Evolutionary conservation across 345 rosid species (phyloP).

Genomic region (Euphorbia peplus): DNA sequence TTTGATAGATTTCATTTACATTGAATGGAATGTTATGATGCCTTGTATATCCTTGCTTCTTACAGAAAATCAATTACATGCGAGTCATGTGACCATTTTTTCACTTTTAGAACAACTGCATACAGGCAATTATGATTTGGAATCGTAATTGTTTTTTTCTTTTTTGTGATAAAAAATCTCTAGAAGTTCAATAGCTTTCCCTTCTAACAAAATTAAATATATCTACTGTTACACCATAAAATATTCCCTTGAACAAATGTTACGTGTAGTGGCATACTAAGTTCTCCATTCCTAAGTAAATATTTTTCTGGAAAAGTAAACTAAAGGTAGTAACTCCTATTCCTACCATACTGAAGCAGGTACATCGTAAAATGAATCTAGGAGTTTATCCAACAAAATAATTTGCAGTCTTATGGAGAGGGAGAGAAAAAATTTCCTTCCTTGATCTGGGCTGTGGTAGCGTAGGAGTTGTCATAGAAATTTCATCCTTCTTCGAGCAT

Average conservation of each 20-base stretch:
- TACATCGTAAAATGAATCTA: background rate
- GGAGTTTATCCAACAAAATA: background rate
- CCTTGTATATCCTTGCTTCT: background rate
- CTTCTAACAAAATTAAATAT: background rate
- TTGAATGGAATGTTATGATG: background rate
- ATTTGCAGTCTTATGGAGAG: background rate
- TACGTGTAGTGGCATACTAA: background rate
- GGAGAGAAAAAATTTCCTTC: background rate
- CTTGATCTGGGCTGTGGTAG: background rate
- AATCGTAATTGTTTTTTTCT: background rate
- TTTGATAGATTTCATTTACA: too few relatives aligned
- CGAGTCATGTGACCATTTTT: background rate
- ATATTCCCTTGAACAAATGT: background rate
- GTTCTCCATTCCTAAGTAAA: background rate
- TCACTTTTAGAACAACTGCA: background rate
- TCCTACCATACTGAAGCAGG: background rate
- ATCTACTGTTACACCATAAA: background rate
- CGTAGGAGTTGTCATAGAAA: background rate
- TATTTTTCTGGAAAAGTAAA: background rate
- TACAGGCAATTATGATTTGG: background rate
- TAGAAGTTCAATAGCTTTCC: background rate
- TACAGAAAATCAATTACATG: background rate
- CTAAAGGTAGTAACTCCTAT: background rate
- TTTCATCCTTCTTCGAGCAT: background rate
- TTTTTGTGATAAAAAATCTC: background rate